These are phyloP conservation scores for Hygrophorus pudorinus DNA, from an alignment of 768 basidiomycete genomes.

Conservation along the genomic window DNA sequence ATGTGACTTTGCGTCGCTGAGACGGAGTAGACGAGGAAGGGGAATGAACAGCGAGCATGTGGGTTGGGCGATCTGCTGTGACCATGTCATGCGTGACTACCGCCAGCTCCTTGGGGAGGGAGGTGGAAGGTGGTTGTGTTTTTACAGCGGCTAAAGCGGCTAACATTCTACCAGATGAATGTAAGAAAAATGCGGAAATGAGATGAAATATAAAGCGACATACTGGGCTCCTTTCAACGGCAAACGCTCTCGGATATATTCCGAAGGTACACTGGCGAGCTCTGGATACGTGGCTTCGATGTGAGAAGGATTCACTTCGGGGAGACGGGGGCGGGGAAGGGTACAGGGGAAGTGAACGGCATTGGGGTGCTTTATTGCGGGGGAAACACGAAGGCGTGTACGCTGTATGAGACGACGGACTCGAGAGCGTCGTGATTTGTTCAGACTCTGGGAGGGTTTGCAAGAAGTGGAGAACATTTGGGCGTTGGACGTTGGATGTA, in stretches of 20 bases:
- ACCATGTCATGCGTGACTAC: background rate
- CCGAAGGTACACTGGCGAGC: constrained; percentile 49
- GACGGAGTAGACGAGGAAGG: constrained; percentile 23
- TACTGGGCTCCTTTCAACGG: constrained; percentile 34
- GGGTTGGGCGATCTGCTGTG: constrained; percentile 35
- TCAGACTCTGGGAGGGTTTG: too few species aligned
- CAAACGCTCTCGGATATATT: constrained; percentile 58
- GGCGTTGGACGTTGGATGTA: too few species aligned
- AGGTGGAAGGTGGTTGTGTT: constrained; percentile 9
- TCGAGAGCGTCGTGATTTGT: too few species aligned
- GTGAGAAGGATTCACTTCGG: constrained; percentile 11
- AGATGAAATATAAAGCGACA: constrained; percentile 15
- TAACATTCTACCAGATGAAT: constrained; percentile 33
- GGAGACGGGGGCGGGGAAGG: background rate
- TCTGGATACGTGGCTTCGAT: constrained; percentile 55
- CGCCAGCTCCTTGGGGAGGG: background rate
- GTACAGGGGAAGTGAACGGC: background rate
- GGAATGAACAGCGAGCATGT: constrained; percentile 45
- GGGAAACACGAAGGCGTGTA: background rate
- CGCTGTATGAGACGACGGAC: too few species aligned
- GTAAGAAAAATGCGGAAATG: constrained; percentile 12
- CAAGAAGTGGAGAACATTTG: too few species aligned
- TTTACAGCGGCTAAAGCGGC: constrained; percentile 41
- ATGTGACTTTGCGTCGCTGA: constrained; percentile 30
- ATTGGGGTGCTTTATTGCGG: background rate